phyloP scores from a whole-genome alignment of 345 rosid species.

The Limnanthes douglasii region DNA sequence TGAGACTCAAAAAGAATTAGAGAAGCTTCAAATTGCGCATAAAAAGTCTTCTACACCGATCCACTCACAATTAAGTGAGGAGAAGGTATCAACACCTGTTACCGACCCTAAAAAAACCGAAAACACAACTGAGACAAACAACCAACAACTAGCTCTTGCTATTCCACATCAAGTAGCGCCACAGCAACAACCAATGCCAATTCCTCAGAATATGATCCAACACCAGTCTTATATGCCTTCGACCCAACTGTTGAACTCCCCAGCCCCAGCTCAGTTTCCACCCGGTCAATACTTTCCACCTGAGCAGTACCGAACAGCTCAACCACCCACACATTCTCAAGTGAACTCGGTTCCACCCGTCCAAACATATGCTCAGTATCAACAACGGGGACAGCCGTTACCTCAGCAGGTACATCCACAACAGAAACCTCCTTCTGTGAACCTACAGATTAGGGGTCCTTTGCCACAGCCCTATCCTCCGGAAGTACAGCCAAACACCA shows the following conservation, averaged over 20 bases:
- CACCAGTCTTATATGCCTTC: conserved; percentile 62
- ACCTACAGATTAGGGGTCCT: conserved; percentile 62
- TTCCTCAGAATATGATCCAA: conserved; percentile 36
- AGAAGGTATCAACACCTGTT: conserved; percentile 41
- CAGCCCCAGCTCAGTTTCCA: conserved; percentile 8
- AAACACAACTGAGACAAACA: conserved; percentile 36
- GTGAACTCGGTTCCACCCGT: conserved; percentile 44
- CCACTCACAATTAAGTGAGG: conserved; percentile 64
- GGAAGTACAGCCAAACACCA: conserved; percentile 45
- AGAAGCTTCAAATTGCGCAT: conserved; percentile 80
- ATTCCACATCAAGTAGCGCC: conserved; percentile 72
- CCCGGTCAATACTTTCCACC: conserved; percentile 6
- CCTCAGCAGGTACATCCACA: too few relatives aligned
- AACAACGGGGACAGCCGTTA: conserved; percentile 38
- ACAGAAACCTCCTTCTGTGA: conserved; percentile 29
- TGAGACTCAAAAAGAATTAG: conserved; percentile 83
- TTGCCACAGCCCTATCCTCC: conserved; percentile 62
- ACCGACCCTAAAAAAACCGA: conserved; percentile 49
- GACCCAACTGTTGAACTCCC: conserved; percentile 26
- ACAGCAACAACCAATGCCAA: conserved; percentile 41
- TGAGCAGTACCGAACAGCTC: conserved; percentile 1
- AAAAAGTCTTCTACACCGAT: conserved; percentile 61
- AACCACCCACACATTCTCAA: conserved; percentile 28
- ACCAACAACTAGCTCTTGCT: conserved; percentile 86
- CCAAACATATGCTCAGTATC: conserved; percentile 47